Conservation (phyloP, 2,329 filamentous ascomycete genomes). For the Clarireedia homoeocarpa region DNA sequence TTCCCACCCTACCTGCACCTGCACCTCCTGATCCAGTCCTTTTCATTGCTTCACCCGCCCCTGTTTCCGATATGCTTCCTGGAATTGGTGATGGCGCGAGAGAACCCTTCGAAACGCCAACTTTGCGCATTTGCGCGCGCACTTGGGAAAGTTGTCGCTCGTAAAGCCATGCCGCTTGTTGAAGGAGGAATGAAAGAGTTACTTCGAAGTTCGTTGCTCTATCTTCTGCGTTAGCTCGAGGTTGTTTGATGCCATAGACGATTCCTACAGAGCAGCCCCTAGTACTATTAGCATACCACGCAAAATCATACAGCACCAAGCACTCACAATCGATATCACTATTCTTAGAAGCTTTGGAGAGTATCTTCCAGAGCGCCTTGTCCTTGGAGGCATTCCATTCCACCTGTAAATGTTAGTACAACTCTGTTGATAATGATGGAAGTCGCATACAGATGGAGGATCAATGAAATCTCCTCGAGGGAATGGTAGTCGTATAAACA, state of each 20-base stretch:
- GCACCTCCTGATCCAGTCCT: conserved; percentile 41
- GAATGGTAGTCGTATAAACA: conserved; percentile 87
- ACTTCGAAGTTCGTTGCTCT: conserved; percentile 75
- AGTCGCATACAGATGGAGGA: conserved; percentile 63
- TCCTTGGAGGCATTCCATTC: conserved; percentile 87
- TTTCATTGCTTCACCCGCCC: conserved; percentile 40
- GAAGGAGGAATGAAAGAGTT: conserved; percentile 77
- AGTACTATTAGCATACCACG: conserved; percentile 14
- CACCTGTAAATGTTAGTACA: conserved; percentile 45
- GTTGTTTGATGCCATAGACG: too few species aligned
- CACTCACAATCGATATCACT: conserved; percentile 75
- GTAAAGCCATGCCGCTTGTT: conserved; percentile 90
- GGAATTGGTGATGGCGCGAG: conserved; percentile 50
- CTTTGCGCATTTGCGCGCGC: conserved; percentile 78
- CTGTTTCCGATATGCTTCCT: conserved; percentile 37
- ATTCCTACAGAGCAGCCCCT: conserved; percentile 71
- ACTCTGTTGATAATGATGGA: not conserved
- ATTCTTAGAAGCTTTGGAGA: conserved; percentile 72
- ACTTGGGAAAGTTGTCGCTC: conserved; percentile 87
- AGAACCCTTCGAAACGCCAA: conserved; percentile 49
- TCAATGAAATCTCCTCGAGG: conserved; percentile 81
- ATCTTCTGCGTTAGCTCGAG: conserved; percentile 9
- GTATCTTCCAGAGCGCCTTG: conserved; percentile 79
- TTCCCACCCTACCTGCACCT: conserved; percentile 21
- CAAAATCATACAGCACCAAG: not conserved